Evolutionary conservation across 2,329 filamentous ascomycete genomes (phyloP).

Genomic region (Corniculantispora saksenae): DNA sequence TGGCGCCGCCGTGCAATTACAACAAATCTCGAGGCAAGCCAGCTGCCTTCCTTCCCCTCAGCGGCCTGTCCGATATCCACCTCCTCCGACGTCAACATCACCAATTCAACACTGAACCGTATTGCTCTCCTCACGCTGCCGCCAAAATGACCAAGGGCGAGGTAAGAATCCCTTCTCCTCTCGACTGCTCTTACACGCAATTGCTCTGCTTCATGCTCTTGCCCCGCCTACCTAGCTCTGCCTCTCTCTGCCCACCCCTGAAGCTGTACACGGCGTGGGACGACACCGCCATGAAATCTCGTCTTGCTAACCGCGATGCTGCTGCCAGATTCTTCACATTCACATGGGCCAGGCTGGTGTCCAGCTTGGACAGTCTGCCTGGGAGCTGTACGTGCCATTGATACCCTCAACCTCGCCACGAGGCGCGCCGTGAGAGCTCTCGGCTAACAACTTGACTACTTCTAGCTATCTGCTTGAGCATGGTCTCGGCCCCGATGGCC

Average conservation of each 20-base stretch:
- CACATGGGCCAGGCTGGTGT: slow-evolving; percentile 69
- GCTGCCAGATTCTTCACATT: slow-evolving; percentile 59
- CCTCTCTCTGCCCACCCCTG: slow-evolving; percentile 9
- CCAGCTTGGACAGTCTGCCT: slow-evolving; percentile 74
- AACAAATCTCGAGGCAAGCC: slow-evolving; percentile 31
- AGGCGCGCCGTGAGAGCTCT: slow-evolving; percentile 7
- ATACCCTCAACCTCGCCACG: slow-evolving; percentile 13
- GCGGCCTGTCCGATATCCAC: slow-evolving; percentile 22
- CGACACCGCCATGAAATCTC: slow-evolving; percentile 15
- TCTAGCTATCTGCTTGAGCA: slow-evolving; percentile 71
- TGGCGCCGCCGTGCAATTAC: slow-evolving; percentile 31
- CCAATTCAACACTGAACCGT: slow-evolving; percentile 25
- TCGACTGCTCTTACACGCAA: not conserved
- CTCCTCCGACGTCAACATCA: slow-evolving; percentile 27
- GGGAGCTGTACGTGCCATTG: slow-evolving; percentile 66
- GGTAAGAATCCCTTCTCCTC: slow-evolving; percentile 39
- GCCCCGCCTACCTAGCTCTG: slow-evolving; percentile 20
- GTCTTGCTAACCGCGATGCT: slow-evolving; percentile 23
- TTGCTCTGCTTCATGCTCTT: not conserved
- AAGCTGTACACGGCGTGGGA: slow-evolving; percentile 9
- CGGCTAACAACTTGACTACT: slow-evolving; percentile 6
- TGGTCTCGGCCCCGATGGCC: slow-evolving; percentile 65
- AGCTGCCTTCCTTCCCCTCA: slow-evolving; percentile 28
- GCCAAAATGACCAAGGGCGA: slow-evolving; percentile 56
- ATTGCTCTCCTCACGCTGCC: slow-evolving; percentile 25